Conservation (phyloP, 2,329 filamentous ascomycete species). For the Zymoseptoria brevis region DNA sequence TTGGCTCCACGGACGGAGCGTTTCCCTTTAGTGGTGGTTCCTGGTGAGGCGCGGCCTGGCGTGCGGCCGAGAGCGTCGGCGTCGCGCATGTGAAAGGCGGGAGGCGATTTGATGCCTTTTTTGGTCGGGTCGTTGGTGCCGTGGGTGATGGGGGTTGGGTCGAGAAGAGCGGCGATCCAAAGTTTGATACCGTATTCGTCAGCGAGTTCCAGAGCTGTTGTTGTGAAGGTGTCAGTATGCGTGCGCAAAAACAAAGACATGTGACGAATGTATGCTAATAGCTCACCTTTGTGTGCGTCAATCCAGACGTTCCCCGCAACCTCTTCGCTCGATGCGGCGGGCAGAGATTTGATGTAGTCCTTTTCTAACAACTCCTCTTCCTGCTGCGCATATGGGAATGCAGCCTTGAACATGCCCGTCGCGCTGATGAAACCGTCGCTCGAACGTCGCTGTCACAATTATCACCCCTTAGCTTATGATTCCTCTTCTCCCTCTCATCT, state of each 20-base stretch:
- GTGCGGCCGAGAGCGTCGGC: constrained; percentile 22
- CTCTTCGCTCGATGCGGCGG: constrained; percentile 78
- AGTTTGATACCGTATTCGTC: constrained; percentile 76
- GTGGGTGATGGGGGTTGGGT: constrained; percentile 70
- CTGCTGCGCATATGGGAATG: constrained; percentile 62
- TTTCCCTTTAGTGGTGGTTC: constrained; percentile 8
- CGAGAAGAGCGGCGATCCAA: constrained; percentile 89
- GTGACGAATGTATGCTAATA: constrained; percentile 7
- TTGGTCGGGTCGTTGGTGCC: constrained; percentile 47
- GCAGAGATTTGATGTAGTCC: constrained; percentile 73
- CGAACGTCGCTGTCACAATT: constrained; percentile 57
- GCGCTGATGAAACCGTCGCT: constrained; percentile 77
- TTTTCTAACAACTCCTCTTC: constrained; percentile 69
- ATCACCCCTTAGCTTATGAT: constrained; percentile 5
- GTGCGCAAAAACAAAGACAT: background rate
- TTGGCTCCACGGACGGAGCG: constrained; percentile 26
- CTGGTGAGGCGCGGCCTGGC: constrained; percentile 16
- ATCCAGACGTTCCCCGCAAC: constrained; percentile 97
- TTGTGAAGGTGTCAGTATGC: constrained; percentile 10
- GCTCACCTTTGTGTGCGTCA: constrained; percentile 59
- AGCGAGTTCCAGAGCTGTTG: constrained; percentile 67
- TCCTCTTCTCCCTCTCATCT: background rate
- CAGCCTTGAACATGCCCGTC: constrained; percentile 88
- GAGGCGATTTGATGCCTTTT: constrained; percentile 71
- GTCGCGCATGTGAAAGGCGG: constrained; percentile 52